A percentile compares a stretch with the other conserved stretches of the same genome.
Evolutionary conservation across 2,329 filamentous ascomycete genomes (phyloP).

Genomic region (Diplodia corticola): DNA sequence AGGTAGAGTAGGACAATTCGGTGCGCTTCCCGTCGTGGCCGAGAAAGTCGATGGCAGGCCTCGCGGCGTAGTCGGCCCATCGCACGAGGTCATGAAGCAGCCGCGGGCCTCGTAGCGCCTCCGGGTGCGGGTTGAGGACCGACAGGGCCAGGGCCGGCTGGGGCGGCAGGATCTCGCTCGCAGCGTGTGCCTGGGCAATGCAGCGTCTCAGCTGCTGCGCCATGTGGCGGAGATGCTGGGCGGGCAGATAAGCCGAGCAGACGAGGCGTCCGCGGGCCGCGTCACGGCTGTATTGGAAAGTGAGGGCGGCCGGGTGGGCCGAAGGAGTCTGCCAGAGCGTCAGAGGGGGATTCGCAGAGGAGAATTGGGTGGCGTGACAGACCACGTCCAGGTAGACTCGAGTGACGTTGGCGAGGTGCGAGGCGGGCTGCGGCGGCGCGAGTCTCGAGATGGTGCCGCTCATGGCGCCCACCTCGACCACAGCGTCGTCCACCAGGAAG

Average conservation of each 20-base stretch:
- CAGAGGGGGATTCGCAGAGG: neutral
- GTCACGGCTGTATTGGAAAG: slow-evolving; percentile 16
- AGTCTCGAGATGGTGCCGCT: slow-evolving; percentile 15
- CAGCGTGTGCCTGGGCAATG: slow-evolving; percentile 8
- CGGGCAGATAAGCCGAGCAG: slow-evolving; percentile 16
- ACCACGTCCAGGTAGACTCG: slow-evolving; percentile 22
- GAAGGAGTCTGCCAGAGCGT: slow-evolving; percentile 8
- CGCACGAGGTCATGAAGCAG: slow-evolving; percentile 66
- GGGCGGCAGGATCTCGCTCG: neutral
- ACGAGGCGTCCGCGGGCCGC: slow-evolving; percentile 3
- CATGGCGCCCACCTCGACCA: slow-evolving; percentile 17
- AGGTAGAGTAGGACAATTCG: slow-evolving; percentile 60
- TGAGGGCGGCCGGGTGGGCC: slow-evolving; percentile 6
- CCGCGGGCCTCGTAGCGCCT: slow-evolving; percentile 53
- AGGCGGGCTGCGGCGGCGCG: slow-evolving; percentile 7
- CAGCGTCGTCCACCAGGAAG: slow-evolving; percentile 24
- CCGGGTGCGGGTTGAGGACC: slow-evolving; percentile 59
- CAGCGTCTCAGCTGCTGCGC: slow-evolving; percentile 22
- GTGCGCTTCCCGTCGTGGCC: slow-evolving; percentile 48
- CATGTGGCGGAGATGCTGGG: slow-evolving; percentile 21
- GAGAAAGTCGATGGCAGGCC: slow-evolving; percentile 65
- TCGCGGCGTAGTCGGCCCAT: slow-evolving; percentile 32
- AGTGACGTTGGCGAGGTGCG: slow-evolving; percentile 6
- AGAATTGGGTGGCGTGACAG: neutral
- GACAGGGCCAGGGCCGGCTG: slow-evolving; percentile 43